Percentiles rank a stretch among this genome's conserved stretches.
These are phyloP conservation scores for Rhodotorula sp. DNA, from an alignment of 1,284 basidiomycete genomes.

Conservation along the genomic window DNA sequence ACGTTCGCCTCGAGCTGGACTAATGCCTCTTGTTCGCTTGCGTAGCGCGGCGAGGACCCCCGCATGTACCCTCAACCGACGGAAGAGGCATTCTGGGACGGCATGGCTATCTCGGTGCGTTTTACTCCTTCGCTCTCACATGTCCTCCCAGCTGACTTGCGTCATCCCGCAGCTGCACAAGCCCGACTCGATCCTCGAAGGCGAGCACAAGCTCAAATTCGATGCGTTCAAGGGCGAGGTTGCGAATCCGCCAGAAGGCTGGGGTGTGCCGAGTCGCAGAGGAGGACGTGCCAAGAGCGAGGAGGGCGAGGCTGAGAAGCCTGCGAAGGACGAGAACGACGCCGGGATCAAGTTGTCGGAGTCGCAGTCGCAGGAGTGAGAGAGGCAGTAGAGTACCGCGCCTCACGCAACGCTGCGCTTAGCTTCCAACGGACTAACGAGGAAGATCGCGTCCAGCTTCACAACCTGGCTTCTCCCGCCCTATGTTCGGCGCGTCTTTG, in stretches of 20 bases:
- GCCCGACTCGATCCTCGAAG: neutral
- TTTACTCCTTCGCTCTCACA: neutral
- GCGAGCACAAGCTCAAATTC: neutral
- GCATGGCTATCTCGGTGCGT: conserved; percentile 26
- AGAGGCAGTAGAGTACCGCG: no score
- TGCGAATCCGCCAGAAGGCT: neutral
- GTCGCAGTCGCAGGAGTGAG: neutral
- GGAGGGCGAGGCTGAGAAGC: no score
- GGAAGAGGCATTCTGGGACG: conserved; percentile 37
- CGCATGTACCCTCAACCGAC: conserved; percentile 14
- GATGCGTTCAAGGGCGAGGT: conserved; percentile 8
- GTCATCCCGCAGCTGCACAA: neutral
- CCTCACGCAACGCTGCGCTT: no score
- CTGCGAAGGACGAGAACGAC: no score
- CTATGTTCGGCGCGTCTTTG: no score
- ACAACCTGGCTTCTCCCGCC: no score
- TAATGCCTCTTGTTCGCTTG: neutral
- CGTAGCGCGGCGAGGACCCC: conserved; percentile 35
- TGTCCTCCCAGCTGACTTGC: neutral
- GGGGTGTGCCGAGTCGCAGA: neutral
- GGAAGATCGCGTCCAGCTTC: no score
- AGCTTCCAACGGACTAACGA: no score
- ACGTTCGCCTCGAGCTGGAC: neutral
- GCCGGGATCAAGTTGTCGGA: neutral
- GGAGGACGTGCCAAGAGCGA: neutral